These are phyloP conservation scores for Calonectria montana DNA, from an alignment of 2,329 filamentous ascomycete genomes.

Conservation along the genomic window DNA sequence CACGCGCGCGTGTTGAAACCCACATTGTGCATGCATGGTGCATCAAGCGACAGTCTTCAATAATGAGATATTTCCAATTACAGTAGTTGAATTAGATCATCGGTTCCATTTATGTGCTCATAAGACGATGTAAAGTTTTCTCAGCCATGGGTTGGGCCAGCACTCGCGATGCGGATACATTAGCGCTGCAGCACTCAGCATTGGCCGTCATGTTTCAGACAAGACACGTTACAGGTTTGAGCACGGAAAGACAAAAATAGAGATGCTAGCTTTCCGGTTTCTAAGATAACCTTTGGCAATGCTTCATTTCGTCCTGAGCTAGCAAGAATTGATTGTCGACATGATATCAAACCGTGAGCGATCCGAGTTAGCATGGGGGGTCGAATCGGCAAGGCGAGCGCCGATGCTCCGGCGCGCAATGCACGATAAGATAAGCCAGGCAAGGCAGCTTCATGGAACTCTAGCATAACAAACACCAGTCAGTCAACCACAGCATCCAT, in stretches of 20 bases:
- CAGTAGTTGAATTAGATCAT: not conserved
- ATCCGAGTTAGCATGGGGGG: not conserved
- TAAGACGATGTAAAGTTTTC: not conserved
- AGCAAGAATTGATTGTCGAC: not conserved
- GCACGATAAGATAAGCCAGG: conserved; percentile 10
- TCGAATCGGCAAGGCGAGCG: conserved; percentile 1
- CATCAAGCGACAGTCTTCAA: not conserved
- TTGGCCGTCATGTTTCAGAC: too few relatives aligned
- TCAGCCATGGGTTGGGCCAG: not conserved
- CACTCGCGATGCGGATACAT: too few relatives aligned
- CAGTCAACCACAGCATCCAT: not conserved
- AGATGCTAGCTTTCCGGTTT: not conserved
- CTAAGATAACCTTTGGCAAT: not conserved
- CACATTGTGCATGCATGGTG: not conserved
- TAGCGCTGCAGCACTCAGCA: not conserved
- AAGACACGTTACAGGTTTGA: not conserved
- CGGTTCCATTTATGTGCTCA: not conserved
- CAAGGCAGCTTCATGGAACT: not conserved
- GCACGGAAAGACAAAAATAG: not conserved
- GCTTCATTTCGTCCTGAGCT: not conserved
- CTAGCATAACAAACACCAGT: not conserved
- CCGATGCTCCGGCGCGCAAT: conserved; percentile 18
- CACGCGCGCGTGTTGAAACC: not conserved
- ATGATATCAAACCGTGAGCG: not conserved
- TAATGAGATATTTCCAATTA: not conserved